These are phyloP conservation scores for Populus simonii DNA, from an alignment of 345 rosid genomes.

Conservation along the genomic window DNA sequence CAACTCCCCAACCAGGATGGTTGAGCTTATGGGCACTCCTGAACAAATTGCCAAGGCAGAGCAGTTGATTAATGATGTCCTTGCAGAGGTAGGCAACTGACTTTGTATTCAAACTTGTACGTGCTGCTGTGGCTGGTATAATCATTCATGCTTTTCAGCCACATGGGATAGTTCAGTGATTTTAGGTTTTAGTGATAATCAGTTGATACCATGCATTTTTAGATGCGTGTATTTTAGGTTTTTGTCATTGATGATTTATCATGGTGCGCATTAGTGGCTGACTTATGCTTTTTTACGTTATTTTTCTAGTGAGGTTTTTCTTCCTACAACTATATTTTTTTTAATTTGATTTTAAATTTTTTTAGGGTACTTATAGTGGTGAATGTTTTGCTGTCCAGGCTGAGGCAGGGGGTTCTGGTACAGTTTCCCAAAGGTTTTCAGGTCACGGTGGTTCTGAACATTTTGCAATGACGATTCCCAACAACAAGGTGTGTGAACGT, in stretches of 20 bases:
- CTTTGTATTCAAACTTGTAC: not conserved
- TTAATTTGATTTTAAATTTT: not conserved
- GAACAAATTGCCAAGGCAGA: constrained; percentile 90
- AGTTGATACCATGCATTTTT: not conserved
- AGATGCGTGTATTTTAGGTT: not conserved
- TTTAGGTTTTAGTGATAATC: not conserved
- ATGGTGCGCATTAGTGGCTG: not conserved
- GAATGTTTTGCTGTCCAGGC: constrained; percentile 46
- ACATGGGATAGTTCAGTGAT: not conserved
- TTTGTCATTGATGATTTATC: not conserved
- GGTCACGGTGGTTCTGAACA: constrained; percentile 78
- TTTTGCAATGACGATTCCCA: constrained; percentile 71
- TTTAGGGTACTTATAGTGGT: not conserved
- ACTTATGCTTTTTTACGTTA: not conserved
- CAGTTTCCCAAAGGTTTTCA: constrained; percentile 64
- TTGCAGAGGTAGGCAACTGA: constrained; percentile 54
- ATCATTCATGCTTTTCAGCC: not conserved
- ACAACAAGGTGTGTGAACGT: constrained; percentile 72
- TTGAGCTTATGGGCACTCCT: constrained; percentile 78
- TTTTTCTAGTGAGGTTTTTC: not conserved
- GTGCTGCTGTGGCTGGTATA: not conserved
- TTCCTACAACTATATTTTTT: not conserved
- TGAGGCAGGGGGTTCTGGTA: constrained; percentile 86
- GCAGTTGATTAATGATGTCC: constrained; percentile 85
- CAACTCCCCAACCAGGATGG: constrained; percentile 56